Conservation (phyloP, 805 yeast genomes). For the Starmerella kuoi region DNA sequence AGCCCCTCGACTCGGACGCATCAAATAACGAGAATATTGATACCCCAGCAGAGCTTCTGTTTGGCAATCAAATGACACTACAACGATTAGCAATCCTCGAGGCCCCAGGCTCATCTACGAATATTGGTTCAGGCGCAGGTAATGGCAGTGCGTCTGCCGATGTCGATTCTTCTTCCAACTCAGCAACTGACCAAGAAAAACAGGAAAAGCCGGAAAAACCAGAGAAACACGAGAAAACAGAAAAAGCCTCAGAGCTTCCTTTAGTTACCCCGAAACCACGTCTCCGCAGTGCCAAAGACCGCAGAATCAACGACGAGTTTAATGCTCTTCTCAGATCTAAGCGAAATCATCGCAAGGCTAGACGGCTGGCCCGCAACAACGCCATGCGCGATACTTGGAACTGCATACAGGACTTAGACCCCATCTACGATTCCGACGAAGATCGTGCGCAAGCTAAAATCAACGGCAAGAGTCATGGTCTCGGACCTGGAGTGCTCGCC, state of each 20-base stretch:
- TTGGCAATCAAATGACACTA: conserved; percentile 34
- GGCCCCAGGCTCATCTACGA: neutral
- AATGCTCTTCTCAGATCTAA: conserved; percentile 14
- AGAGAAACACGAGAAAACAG: neutral
- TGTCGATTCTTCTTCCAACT: neutral
- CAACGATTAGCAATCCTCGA: conserved; percentile 30
- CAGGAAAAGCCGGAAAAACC: neutral
- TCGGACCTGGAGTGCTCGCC: conserved; percentile 19
- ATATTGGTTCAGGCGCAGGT: neutral
- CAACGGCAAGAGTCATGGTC: conserved; percentile 6
- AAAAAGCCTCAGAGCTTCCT: conserved; percentile 7
- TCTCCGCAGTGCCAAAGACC: conserved; percentile 17
- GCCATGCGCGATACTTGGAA: conserved; percentile 25
- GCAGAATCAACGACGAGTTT: conserved; percentile 17
- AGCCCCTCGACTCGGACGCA: conserved; percentile 28
- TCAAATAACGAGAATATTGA: conserved; percentile 34
- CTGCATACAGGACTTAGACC: conserved; percentile 26
- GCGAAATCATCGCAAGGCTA: conserved; percentile 21
- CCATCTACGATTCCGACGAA: conserved; percentile 29
- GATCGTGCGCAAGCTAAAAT: conserved; percentile 19
- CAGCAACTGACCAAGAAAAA: no score
- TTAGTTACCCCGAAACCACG: conserved; percentile 14
- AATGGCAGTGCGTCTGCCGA: no score
- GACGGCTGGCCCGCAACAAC: conserved; percentile 21
- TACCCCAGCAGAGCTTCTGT: conserved; percentile 33